These are phyloP conservation scores for Serpula lacrymans DNA, from an alignment of 768 basidiomycete species.

Conservation along the genomic window DNA sequence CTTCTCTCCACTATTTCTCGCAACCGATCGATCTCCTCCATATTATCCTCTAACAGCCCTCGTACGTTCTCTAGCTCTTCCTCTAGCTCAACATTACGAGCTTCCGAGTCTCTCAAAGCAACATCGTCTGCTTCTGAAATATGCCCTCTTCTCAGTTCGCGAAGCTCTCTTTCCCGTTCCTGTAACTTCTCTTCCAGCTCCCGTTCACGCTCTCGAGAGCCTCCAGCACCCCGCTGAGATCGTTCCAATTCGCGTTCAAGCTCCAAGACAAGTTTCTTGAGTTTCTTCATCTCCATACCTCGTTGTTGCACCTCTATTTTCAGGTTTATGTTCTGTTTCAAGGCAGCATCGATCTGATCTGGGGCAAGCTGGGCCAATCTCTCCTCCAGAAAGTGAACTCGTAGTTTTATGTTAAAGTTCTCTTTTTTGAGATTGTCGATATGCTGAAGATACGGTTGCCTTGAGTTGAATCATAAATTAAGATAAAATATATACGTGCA, in stretches of 20 bases:
- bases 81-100: constrained; percentile 65
- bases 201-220: constrained; percentile 51
- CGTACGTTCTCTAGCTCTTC: constrained; percentile 70
- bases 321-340: constrained; percentile 90
- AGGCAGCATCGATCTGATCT: constrained; percentile 87
- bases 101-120: constrained; percentile 52
- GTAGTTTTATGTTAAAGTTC: constrained; percentile 94
- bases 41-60: constrained; percentile 73
- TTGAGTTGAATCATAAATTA: not conserved
- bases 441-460: constrained; percentile 50
- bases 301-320: constrained; percentile 91
- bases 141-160: constrained; percentile 58
- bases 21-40: constrained; percentile 77
- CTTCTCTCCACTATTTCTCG: constrained; percentile 63
- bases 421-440: constrained; percentile 96
- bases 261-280: constrained; percentile 84
- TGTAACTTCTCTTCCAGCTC: constrained; percentile 77
- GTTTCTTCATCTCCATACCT: constrained; percentile 86
- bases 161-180: constrained; percentile 66
- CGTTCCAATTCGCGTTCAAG: constrained; percentile 78
- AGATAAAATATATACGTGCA: constrained; percentile 2
- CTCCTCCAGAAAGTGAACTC: constrained; percentile 94
- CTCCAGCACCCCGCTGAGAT: constrained; percentile 49
- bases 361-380: constrained; percentile 85
- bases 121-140: constrained; percentile 43